Evolutionary conservation across 495 filamentous ascomycete genomes (phyloP), one percentile per base, ranked within the genome.

Genomic region (Elaphomyces granulatus): DNA sequence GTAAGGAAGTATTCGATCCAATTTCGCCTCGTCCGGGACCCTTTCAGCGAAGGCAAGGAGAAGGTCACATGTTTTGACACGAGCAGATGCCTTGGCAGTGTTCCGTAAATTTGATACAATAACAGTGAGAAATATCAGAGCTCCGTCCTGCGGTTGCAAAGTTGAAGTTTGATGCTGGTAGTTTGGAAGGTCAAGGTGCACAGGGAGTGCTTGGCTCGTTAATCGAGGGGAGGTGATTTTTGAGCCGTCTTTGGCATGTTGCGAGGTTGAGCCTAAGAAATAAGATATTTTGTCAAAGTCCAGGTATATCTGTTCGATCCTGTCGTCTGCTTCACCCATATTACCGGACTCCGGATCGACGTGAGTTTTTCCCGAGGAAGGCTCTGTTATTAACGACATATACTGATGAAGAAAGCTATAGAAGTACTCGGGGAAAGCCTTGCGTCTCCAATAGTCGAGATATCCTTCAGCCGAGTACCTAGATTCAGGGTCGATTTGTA

Each of bases 281-380:
- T 87, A 90, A 0, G 87, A 81, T 44, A 99, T 90, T 56, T 96
- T 95, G 54, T 99, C 92, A 63, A 95, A 99, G 49, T 99, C 92
- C 40, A 80, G 71, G 58, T 81, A 94, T 3, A 96, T 75, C 41
- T 85, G 70, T 49, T 96, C 86, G 41, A 99, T 96, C 30, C 92
- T 72, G 44, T 94, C 83, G 58, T 99, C 92, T 0, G 86, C 74
- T 49, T 93, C 81, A 31, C 79, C 81, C 43, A 83, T 63, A 43
- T 81, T 86, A 31, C 70, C 70, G 15, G 68, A 64, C 14, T 74
- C 72, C 1, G 75, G 67, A 15, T 75, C 75, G 7, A 81, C 64
- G 15, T 74, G 63, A 31, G 70, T 67, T 38, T 77, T 77, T 2
- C 83, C 85, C 20, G 83, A 81, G 2, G 78, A 81, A n/a, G 86